Percentiles rank a stretch among this genome's conserved stretches.
These are phyloP conservation scores for Cyberlindnera petersonii DNA, from an alignment of 805 yeast genomes.

Conservation along the genomic window DNA sequence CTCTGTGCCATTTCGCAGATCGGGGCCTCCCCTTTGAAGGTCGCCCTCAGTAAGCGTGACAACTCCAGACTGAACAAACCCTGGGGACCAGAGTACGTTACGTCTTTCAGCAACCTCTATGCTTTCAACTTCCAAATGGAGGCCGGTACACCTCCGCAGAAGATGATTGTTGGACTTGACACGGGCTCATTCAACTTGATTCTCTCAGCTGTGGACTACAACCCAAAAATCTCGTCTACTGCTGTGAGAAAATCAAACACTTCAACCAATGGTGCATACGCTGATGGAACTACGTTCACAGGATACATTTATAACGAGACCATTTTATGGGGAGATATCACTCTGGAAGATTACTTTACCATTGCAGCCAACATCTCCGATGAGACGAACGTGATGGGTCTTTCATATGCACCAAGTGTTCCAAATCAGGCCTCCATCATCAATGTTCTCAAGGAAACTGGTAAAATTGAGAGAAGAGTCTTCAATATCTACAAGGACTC, in stretches of 20 bases:
- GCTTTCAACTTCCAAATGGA: constrained; percentile 4
- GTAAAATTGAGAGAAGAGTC: constrained; percentile 11
- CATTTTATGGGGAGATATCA: constrained; percentile 11
- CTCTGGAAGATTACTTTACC: constrained; percentile 2
- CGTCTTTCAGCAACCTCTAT: constrained; percentile 1
- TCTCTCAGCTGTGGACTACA: constrained; percentile 5
- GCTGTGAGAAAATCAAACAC: neutral
- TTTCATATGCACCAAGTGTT: constrained; percentile 3
- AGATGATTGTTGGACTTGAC: constrained; percentile 13
- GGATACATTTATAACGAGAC: constrained; percentile 12
- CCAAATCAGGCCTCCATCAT: constrained; percentile 1
- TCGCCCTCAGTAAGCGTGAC: constrained; percentile 5
- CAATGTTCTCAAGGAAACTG: constrained; percentile 3
- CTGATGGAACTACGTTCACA: constrained; percentile 10
- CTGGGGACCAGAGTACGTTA: constrained; percentile 4
- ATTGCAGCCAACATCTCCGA: constrained; percentile 6
- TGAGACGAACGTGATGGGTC: constrained; percentile 13
- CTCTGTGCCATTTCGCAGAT: neutral
- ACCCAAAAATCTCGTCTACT: constrained; percentile 6
- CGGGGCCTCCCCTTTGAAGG: constrained; percentile 8
- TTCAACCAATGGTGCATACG: constrained; percentile 1
- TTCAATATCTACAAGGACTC: constrained; percentile 10
- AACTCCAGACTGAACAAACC: constrained; percentile 4
- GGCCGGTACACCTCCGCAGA: constrained; percentile 20
- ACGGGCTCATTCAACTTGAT: constrained; percentile 19